phyloP scores from a whole-genome alignment of 75 land plant genomes.

The Sequoia sempervirens region DNA sequence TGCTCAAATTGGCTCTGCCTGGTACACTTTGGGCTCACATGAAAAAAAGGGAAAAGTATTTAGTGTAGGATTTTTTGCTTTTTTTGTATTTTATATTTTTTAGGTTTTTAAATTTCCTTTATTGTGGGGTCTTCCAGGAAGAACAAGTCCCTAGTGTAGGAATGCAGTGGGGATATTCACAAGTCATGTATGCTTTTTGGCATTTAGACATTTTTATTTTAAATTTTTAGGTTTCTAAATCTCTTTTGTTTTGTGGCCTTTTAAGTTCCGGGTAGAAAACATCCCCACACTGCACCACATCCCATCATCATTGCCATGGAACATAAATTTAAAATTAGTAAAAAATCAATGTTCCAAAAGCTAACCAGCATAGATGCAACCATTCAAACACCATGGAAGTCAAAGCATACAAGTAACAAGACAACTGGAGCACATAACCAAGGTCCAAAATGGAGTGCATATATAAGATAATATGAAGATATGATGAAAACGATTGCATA shows the following conservation, averaged over 20 bases:
- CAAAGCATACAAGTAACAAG: too few species aligned
- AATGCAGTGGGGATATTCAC: too few species aligned
- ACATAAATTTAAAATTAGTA: not conserved
- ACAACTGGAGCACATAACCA: too few species aligned
- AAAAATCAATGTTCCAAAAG: not conserved
- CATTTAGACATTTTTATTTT: not conserved
- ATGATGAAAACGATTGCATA: too few species aligned
- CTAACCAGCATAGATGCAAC: not conserved
- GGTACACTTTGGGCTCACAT: not conserved
- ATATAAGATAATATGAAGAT: too few species aligned
- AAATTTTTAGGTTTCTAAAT: not conserved
- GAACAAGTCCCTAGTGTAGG: too few species aligned
- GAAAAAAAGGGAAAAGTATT: not conserved
- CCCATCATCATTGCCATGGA: not conserved
- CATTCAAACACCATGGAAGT: too few species aligned
- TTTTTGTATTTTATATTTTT: too few species aligned
- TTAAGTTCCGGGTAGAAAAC: not conserved
- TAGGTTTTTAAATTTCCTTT: too few species aligned
- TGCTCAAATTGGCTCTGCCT: not conserved
- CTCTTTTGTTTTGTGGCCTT: not conserved
- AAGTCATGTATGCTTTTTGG: not conserved
- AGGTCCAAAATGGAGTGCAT: too few species aligned
- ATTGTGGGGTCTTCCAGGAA: too few species aligned
- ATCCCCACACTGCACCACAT: not conserved
- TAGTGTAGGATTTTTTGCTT: not conserved